Evolutionary conservation across 73 alveolate genomes (phyloP).

Genomic region (Paramecium tetraurelia): DNA sequence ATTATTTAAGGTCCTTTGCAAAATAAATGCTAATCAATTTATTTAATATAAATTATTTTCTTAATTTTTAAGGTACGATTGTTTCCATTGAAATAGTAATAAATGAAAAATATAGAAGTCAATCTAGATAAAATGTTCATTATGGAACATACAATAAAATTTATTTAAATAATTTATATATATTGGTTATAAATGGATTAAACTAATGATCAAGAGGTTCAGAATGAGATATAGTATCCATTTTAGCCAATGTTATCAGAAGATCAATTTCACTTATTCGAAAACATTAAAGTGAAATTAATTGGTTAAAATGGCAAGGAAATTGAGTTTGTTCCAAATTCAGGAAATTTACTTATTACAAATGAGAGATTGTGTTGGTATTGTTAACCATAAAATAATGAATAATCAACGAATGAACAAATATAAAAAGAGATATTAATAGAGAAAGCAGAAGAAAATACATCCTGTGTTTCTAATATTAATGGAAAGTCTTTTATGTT

Average conservation of each 20-base stretch:
- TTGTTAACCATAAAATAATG: neutral
- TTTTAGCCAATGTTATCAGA: neutral
- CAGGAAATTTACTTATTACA: neutral
- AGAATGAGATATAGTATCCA: neutral
- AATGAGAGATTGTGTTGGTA: slow-evolving; percentile 11
- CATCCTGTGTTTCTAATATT: neutral
- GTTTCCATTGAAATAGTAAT: neutral
- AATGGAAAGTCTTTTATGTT: slow-evolving; percentile 39
- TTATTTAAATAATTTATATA: neutral
- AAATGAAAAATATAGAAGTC: neutral
- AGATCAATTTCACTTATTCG: neutral
- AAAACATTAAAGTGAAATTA: neutral
- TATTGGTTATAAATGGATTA: neutral
- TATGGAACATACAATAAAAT: neutral
- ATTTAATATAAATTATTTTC: neutral
- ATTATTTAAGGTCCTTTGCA: neutral
- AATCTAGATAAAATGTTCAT: neutral
- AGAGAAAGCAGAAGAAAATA: neutral
- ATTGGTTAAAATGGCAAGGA: neutral
- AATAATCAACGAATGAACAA: neutral
- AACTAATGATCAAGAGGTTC: neutral
- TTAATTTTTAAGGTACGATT: too few relatives aligned
- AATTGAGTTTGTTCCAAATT: neutral
- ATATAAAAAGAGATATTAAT: neutral
- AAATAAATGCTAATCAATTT: neutral